These are phyloP conservation scores for Triangularia verruculosa DNA, from an alignment of 2,329 filamentous ascomycete species.

Conservation along the genomic window DNA sequence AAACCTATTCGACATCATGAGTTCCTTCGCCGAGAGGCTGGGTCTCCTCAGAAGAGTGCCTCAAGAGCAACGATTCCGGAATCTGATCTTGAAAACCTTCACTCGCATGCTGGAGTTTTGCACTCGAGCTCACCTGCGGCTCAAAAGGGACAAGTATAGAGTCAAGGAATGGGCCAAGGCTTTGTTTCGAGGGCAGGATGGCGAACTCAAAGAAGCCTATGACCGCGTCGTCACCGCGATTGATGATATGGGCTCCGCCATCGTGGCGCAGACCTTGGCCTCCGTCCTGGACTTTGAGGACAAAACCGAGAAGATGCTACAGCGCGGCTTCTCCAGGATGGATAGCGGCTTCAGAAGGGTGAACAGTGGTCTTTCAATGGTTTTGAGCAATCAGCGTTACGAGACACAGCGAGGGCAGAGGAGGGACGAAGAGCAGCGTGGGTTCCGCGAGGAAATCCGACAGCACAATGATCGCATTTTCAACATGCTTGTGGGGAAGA, in stretches of 20 bases:
- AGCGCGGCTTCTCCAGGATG: conserved; percentile 7
- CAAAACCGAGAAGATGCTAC: conserved; percentile 1
- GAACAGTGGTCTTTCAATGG: not conserved
- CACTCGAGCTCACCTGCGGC: not conserved
- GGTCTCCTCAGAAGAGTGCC: not conserved
- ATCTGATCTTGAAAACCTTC: conserved; percentile 6
- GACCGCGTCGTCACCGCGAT: conserved; percentile 2
- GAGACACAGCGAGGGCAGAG: conserved; percentile 1
- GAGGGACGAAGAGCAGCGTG: conserved; percentile 3
- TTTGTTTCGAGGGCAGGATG: conserved; percentile 3
- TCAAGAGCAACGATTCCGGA: conserved; percentile 1
- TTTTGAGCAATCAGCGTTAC: conserved; percentile 5
- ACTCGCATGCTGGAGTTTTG: conserved; percentile 6
- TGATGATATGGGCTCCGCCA: conserved; percentile 8
- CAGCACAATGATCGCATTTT: conserved; percentile 6
- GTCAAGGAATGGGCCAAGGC: conserved; percentile 6
- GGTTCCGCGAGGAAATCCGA: conserved; percentile 2
- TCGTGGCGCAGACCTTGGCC: not conserved
- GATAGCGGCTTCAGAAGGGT: conserved; percentile 7
- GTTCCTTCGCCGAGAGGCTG: conserved; percentile 2
- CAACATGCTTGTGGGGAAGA: conserved; percentile 6
- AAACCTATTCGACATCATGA: conserved; percentile 8
- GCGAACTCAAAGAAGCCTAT: conserved; percentile 4
- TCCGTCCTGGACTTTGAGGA: not conserved
- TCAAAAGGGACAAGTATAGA: conserved; percentile 6